Evolutionary conservation across 495 filamentous ascomycete species (phyloP).

Genomic region (Oidiodendron maius): DNA sequence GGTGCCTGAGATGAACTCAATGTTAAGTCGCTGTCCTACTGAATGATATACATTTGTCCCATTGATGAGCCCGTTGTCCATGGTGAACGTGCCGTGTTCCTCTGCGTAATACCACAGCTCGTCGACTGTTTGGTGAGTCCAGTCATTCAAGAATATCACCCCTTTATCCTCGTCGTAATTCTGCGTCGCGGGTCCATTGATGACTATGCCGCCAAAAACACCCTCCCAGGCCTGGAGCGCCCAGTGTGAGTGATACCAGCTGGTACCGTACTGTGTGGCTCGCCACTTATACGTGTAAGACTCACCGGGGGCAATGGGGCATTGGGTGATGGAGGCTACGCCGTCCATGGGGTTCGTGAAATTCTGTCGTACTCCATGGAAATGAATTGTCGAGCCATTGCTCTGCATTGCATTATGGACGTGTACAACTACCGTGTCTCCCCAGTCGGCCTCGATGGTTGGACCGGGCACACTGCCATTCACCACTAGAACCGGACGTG

Average conservation of each 20-base stretch:
- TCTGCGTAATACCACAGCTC: slow-evolving; percentile 26
- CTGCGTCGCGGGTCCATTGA: slow-evolving; percentile 38
- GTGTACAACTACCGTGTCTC: slow-evolving; percentile 28
- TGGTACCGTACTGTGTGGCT: slow-evolving; percentile 36
- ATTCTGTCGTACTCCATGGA: slow-evolving; percentile 40
- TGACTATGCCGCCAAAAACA: slow-evolving; percentile 36
- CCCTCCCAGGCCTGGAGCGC: slow-evolving; percentile 37
- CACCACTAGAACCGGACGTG: slow-evolving; percentile 32
- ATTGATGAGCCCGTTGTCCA: slow-evolving; percentile 42
- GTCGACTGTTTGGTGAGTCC: slow-evolving; percentile 30
- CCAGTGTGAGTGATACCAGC: slow-evolving; percentile 32
- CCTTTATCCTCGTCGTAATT: slow-evolving; percentile 28
- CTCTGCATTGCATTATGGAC: slow-evolving; percentile 6
- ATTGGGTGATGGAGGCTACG: slow-evolving; percentile 36
- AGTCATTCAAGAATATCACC: slow-evolving; percentile 8
- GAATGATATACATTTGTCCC: slow-evolving; percentile 34
- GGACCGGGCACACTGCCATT: slow-evolving; percentile 39
- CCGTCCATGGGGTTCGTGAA: slow-evolving; percentile 33
- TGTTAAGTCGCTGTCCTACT: slow-evolving; percentile 31
- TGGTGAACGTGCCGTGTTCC: slow-evolving; percentile 28
- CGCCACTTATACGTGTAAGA: slow-evolving; percentile 35
- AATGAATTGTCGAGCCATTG: slow-evolving; percentile 41
- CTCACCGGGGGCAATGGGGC: slow-evolving; percentile 34
- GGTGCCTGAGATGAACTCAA: slow-evolving; percentile 34
- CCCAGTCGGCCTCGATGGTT: slow-evolving; percentile 26